Percentiles rank a stretch among this genome's conserved stretches.
Conservation (phyloP, 352 stramenopile genomes). For the Phytopythium vexans region DNA sequence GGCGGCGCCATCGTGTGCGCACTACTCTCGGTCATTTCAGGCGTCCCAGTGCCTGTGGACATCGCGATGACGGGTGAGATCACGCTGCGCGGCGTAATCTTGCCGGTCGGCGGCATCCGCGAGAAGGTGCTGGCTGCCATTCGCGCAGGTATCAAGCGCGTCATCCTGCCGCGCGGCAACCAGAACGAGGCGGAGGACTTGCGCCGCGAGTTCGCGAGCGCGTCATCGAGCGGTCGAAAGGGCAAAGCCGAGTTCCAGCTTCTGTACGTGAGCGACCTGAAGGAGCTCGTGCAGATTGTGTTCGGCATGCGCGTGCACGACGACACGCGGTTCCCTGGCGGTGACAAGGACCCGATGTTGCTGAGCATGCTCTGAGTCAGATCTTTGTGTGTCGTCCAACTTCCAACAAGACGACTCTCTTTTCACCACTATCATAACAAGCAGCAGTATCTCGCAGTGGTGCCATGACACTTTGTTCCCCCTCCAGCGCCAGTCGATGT, state of each 20-base stretch:
- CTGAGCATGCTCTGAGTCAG: constrained; percentile 44
- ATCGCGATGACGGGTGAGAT: constrained; percentile 90
- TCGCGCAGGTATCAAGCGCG: constrained; percentile 77
- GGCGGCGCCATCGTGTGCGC: constrained; percentile 85
- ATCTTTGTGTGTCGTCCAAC: too few species aligned
- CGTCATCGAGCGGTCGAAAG: constrained; percentile 12
- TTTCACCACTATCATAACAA: too few species aligned
- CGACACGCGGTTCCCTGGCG: constrained; percentile 19
- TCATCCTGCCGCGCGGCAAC: constrained; percentile 77
- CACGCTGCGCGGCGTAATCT: constrained; percentile 79
- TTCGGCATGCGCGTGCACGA: constrained; percentile 63
- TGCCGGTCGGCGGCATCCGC: constrained; percentile 90
- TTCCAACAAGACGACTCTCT: too few species aligned
- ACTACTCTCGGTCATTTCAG: constrained; percentile 72
- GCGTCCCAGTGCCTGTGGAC: constrained; percentile 64
- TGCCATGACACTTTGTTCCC: too few species aligned
- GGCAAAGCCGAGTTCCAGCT: constrained; percentile 32
- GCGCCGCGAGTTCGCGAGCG: constrained; percentile 46
- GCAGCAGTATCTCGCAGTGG: too few species aligned
- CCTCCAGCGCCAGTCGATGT: too few species aligned
- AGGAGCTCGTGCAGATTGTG: constrained; percentile 58
- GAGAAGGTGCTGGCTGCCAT: constrained; percentile 89
- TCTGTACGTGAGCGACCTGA: constrained; percentile 68
- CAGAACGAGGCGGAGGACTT: constrained; percentile 71
- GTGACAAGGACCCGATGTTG: constrained; percentile 20